Evolutionary conservation across 306 rosid species (phyloP), one percentile per base, ranked within the genome.

Genomic region (Myrica gale): DNA sequence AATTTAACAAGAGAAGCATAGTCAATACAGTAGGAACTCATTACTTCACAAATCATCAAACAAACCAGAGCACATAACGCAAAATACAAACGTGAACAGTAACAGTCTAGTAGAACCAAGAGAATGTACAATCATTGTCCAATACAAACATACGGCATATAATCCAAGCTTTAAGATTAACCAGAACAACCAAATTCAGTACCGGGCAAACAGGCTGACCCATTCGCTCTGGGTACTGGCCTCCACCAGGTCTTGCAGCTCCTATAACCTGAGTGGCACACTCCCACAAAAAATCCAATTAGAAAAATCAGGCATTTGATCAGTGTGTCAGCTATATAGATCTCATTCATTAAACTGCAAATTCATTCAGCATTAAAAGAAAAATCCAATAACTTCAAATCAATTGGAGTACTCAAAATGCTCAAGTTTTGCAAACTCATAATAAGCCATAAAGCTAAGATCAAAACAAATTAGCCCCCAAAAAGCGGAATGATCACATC

Each of bases 201-300:
- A 96, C 99, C 99, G 92, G 98, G 88, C 99, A 96, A 42, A 88
- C 84, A 26, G 92, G 97, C 83, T 96, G 99, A 70, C 96, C 98
- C n/a, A 67, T 54, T 85, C 99, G 88, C 82, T 92, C 98, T 0
- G 99, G 99, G 79, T 80, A 87, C 80, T 89, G 96, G 74, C 87
- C 92, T 56, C 79, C 89, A 37, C 81, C 87, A 65, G 81, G 81
- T 84, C 99, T 96, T 2, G 87, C 86, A 82, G 87, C 91, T 84
- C 92, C 99, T n/a, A 82, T 83, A 81, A 84, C 91, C 99, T 96
- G 83, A 87, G 42, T 51, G 39, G 57, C 11, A 52, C 41, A 58
- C 32, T 56, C 23, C 74, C 43, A 62, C 79, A 79, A 74, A 2
- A 58, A 82, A 84, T 88, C 44, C n/a, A 76, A 71, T 58, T 55